Evolutionary conservation across 306 rosid genomes (phyloP), one percentile per base, ranked within the genome.

Genomic region (Acmispon strigosus): DNA sequence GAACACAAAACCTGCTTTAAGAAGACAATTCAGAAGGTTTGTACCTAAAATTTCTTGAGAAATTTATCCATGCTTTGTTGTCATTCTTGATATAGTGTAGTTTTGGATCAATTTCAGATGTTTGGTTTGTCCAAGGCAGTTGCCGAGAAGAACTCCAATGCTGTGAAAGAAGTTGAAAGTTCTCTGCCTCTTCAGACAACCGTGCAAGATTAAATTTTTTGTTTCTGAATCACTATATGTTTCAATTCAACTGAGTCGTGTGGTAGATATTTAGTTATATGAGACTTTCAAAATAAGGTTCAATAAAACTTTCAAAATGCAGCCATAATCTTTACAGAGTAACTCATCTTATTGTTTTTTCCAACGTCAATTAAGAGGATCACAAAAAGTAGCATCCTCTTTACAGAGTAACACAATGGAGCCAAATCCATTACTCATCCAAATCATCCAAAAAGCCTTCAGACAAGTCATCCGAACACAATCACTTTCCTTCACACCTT

Each of bases 1-100:
- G 96, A 92, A 69, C 98, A 92, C 66, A 86, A 85, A 75, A 81
- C 84, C 48, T 88, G 98, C 83, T 90, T 90, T 76, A 76, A 82
- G 84, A 90, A 92, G 67, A 90, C 93, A 44, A 56, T 90, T 10
- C 51, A 84, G 29, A 92, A 90, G 90, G 98, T 92, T 58, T 10
- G 56, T 39, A 0, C 29, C 51, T 49, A 3, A 44, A 64, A 39
- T 52, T 58, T 24, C 51, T n/a, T 17, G 62, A 54, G 62, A 65
- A 45, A 12, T 32, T 20, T 24, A 37, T 7, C 39, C 20, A 0
- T 32, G 1, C 37, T 42, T 66, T 50, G 27, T 66, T 44, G 19
- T 15, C 20, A n/a, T 8, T 7, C 42, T 19, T 22, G 10, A 19
- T 69, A 19, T 69, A 45, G 14, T 45, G 16, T 20, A 16, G 39